Evolutionary conservation across 2,329 filamentous ascomycete species (phyloP).

Genomic region (Pseudogymnoascus sp.): DNA sequence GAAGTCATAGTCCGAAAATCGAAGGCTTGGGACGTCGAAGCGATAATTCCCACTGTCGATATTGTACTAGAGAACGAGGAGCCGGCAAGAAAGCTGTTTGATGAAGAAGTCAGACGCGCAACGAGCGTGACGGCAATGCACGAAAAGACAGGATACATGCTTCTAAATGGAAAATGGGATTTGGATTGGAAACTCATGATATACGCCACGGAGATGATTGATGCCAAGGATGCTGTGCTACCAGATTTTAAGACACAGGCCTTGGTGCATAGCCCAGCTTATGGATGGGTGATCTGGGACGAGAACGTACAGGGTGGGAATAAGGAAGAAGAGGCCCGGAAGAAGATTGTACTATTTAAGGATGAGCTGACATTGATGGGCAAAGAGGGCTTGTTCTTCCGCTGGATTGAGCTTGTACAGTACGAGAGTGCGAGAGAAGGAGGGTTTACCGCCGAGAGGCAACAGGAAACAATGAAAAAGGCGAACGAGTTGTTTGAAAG

Average conservation of each 20-base stretch:
- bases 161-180: slow-evolving; percentile 80
- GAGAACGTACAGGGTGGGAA: slow-evolving; percentile 40
- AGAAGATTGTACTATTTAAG: slow-evolving; percentile 73
- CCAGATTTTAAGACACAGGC: slow-evolving; percentile 65
- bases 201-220: slow-evolving; percentile 47
- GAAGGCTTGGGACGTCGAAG: slow-evolving; percentile 58
- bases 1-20: slow-evolving; percentile 79
- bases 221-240: slow-evolving; percentile 27
- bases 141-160: slow-evolving; percentile 78
- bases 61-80: slow-evolving; percentile 39
- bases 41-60: slow-evolving; percentile 39
- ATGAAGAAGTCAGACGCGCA: slow-evolving; percentile 57
- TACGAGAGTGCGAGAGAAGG: slow-evolving; percentile 73
- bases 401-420: slow-evolving; percentile 88
- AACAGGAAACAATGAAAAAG: slow-evolving; percentile 63
- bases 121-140: slow-evolving; percentile 58
- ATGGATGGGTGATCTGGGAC: slow-evolving; percentile 67
- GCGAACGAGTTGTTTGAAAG: slow-evolving; percentile 67
- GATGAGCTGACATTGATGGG: slow-evolving; percentile 66
- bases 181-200: slow-evolving; percentile 80
- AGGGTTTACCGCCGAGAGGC: slow-evolving; percentile 67
- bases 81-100: slow-evolving; percentile 49
- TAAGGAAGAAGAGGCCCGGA: slow-evolving; percentile 52
- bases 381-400: slow-evolving; percentile 84
- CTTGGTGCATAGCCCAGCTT: slow-evolving; percentile 58